phyloP scores from a whole-genome alignment of 2,329 filamentous ascomycete genomes.

The Fusarium torreyae region DNA sequence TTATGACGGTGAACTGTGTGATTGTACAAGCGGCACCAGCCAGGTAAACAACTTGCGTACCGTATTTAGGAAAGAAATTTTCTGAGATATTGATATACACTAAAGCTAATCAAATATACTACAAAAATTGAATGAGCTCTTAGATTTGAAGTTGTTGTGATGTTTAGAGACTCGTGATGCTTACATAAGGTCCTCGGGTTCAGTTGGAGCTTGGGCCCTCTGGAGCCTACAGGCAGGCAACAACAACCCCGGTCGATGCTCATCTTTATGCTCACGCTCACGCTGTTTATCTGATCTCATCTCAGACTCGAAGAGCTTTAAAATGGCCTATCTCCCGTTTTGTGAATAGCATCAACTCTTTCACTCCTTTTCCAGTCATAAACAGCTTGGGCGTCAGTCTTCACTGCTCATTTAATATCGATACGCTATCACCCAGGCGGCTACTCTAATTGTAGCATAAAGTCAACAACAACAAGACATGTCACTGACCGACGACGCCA shows the following conservation, averaged over 20 bases:
- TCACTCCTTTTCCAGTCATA: not conserved
- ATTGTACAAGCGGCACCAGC: not conserved
- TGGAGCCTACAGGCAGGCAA: conserved; percentile 37
- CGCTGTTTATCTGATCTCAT: conserved; percentile 10
- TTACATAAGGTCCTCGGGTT: conserved; percentile 11
- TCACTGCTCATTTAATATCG: not conserved
- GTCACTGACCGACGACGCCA: conserved; percentile 55
- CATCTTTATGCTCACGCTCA: conserved; percentile 26
- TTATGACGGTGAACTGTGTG: not conserved
- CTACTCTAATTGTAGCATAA: conserved; percentile 21
- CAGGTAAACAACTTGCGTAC: too few relatives aligned
- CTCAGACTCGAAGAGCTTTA: conserved; percentile 9
- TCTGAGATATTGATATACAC: too few relatives aligned
- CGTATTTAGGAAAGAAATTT: too few relatives aligned
- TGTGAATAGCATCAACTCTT: not conserved
- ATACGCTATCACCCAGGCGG: not conserved
- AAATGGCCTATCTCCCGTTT: not conserved
- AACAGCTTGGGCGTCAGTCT: not conserved
- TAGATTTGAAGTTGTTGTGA: not conserved
- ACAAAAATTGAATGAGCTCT: not conserved
- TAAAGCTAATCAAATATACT: too few relatives aligned
- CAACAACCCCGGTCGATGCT: conserved; percentile 4
- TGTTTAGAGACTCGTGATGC: not conserved
- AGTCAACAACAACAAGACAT: conserved; percentile 16
- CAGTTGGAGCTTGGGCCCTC: conserved; percentile 27